Evolutionary conservation across 805 yeast species (phyloP), one percentile per base, ranked within the genome.

Genomic region (Lipomyces orientalis): DNA sequence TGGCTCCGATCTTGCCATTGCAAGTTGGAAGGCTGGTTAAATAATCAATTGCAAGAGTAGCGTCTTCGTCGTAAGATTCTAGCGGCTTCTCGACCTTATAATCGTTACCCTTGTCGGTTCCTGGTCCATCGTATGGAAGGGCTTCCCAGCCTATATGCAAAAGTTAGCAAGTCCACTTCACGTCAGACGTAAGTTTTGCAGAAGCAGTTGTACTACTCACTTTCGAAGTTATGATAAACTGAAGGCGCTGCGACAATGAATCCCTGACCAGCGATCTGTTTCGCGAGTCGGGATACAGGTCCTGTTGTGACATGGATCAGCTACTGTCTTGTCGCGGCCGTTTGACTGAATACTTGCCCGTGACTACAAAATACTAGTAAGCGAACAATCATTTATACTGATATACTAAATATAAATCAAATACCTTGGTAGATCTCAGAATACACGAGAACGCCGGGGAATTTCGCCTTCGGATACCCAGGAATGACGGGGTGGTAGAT

Each of bases 161-260:
- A 16, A 16, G 49, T 43, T 22, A 43, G 49, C 49, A 19, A 16
- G 16, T 16, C 43, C 49, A 19, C 4, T 16, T 16, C 43, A 43
- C 49, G 16, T 19, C 49, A n/a, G 49, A 43, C 16, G 8, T 4
- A 43, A n/a, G 16, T 62, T 9, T 9, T 56, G 7, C n/a, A n/a
- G 19, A 9, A 52, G 60, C 25, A 14, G 1, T 58, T 49, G 10
- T 19, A 29, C 29, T 25, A 19, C 59, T 33, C 64, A 19, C 84
- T 81, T 62, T 82, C 88, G 75, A 88, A 90, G 76, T 90, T 89
- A 77, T 90, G 96, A 77, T 90, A 90, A 56, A 89, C 87, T 2
- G 91, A 87, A 0, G 95, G 95, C 31, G 90, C 88, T n/a, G 88
- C 90, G 34, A 86, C 92, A 61, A 90, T 87, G 77, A 85, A 90